Evolutionary conservation across 192 early-diverging fungal species (phyloP).

Genomic region (Chytriomyces confervae): DNA sequence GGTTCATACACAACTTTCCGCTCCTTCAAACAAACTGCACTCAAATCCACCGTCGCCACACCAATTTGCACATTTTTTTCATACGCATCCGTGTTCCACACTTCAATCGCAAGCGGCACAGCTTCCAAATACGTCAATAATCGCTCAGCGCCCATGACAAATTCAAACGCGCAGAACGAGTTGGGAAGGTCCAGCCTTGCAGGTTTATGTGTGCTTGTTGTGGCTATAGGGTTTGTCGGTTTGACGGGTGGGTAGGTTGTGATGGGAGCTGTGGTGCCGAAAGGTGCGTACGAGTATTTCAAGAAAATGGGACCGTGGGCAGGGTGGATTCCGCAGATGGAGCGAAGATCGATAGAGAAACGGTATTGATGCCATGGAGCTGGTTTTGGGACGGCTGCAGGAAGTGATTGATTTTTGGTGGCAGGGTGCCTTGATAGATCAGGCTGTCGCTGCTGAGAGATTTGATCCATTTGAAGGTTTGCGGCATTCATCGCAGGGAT

Average conservation of each 20-base stretch:
- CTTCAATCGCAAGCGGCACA: constrained; percentile 55
- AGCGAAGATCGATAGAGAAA: constrained; percentile 59
- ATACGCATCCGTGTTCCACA: constrained; percentile 45
- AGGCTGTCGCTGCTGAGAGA: background rate
- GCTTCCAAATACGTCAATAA: constrained; percentile 54
- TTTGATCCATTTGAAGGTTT: background rate
- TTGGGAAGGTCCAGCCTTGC: constrained; percentile 46
- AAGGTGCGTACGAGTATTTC: constrained; percentile 54
- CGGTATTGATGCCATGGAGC: constrained; percentile 60
- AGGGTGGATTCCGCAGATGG: constrained; percentile 37
- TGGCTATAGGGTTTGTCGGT: background rate
- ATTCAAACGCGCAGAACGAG: constrained; percentile 60
- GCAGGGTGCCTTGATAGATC: background rate
- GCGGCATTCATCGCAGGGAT: background rate
- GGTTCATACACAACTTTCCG: background rate
- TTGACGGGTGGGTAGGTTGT: constrained; percentile 49
- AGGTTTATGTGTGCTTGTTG: background rate
- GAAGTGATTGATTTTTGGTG: background rate
- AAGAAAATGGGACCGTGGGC: constrained; percentile 39
- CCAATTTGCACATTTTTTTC: constrained; percentile 48
- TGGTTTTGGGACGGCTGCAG: background rate
- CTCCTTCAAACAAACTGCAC: constrained; percentile 17
- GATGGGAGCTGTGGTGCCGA: constrained; percentile 53
- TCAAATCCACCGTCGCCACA: constrained; percentile 42
- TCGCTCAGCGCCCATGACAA: constrained; percentile 53